A percentile compares a stretch with the other conserved stretches of the same genome.
phyloP scores from a whole-genome alignment of 768 basidiomycete genomes.

The Leccinum truebloodii region DNA sequence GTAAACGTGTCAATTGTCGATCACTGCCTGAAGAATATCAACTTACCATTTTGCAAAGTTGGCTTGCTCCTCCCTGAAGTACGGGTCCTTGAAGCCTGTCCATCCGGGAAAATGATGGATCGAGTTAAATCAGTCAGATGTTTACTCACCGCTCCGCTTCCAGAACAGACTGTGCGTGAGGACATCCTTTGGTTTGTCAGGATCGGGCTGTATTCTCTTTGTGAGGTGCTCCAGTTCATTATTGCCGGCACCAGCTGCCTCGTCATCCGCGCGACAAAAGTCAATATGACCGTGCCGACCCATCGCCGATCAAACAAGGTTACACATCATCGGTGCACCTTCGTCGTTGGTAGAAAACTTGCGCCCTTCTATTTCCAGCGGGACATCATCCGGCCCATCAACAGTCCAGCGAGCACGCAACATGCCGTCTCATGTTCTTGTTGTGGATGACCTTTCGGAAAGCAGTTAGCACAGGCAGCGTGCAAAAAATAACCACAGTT shows the following conservation, averaged over 20 bases:
- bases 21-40: neutral
- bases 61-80: conserved; percentile 55
- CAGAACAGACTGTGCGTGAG: conserved; percentile 57
- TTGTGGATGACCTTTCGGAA: conserved; percentile 51
- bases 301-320: conserved; percentile 51
- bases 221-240: conserved; percentile 49
- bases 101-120: neutral
- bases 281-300: conserved; percentile 60
- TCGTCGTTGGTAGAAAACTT: conserved; percentile 55
- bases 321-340: conserved; percentile 67
- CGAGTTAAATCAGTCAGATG: neutral
- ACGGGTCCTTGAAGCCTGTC: conserved; percentile 63
- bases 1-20: neutral
- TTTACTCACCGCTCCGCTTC: conserved; percentile 51
- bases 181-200: conserved; percentile 50
- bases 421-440: conserved; percentile 66
- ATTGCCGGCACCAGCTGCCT: conserved; percentile 38
- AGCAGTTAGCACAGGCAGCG: conserved; percentile 26
- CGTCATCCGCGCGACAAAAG: conserved; percentile 48
- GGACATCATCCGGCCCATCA: conserved; percentile 50
- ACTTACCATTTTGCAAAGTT: conserved; percentile 56
- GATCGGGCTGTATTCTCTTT: conserved; percentile 45
- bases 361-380: conserved; percentile 54
- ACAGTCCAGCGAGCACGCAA: conserved; percentile 56
- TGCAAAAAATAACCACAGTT: conserved; percentile 60